A percentile compares a stretch with the other conserved stretches of the same genome.
These are phyloP conservation scores for Hypericum perforatum DNA, from an alignment of 345 rosid species.

Conservation along the genomic window DNA sequence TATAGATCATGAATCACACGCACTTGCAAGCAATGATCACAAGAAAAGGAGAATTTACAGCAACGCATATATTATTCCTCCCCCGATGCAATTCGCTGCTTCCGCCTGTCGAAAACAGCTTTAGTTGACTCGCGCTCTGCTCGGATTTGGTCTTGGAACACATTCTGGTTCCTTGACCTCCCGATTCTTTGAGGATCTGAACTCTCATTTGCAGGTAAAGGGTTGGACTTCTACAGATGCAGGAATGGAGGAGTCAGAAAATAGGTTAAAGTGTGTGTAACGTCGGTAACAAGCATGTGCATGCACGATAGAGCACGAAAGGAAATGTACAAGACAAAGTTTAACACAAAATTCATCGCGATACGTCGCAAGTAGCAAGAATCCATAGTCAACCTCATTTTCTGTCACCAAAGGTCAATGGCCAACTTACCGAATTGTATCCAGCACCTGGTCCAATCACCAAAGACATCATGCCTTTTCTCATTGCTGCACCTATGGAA, in stretches of 20 bases:
- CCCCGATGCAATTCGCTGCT: constrained; percentile 39
- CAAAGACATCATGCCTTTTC: constrained; percentile 42
- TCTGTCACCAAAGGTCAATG: background rate
- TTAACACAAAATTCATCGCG: too few relatives aligned
- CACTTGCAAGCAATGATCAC: too few relatives aligned
- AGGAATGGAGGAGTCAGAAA: background rate
- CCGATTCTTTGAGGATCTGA: constrained; percentile 17
- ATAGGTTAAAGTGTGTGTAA: too few relatives aligned
- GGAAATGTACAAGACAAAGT: too few relatives aligned
- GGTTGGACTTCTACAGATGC: constrained; percentile 60
- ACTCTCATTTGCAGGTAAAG: constrained; percentile 38
- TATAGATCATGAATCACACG: too few relatives aligned
- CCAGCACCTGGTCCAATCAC: constrained; percentile 91
- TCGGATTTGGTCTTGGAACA: constrained; percentile 63
- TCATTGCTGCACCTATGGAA: constrained; percentile 61
- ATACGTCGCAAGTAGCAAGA: too few relatives aligned
- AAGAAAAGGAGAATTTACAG: background rate
- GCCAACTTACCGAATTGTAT: constrained; percentile 62
- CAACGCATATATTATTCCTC: constrained; percentile 24
- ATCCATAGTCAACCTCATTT: too few relatives aligned
- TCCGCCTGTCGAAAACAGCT: constrained; percentile 72
- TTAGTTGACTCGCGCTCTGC: constrained; percentile 82
- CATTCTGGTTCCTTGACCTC: constrained; percentile 39
- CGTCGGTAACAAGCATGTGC: background rate
- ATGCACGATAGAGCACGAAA: background rate